Conservation (phyloP, 495 filamentous ascomycete species). For the Penicillium lividum region DNA sequence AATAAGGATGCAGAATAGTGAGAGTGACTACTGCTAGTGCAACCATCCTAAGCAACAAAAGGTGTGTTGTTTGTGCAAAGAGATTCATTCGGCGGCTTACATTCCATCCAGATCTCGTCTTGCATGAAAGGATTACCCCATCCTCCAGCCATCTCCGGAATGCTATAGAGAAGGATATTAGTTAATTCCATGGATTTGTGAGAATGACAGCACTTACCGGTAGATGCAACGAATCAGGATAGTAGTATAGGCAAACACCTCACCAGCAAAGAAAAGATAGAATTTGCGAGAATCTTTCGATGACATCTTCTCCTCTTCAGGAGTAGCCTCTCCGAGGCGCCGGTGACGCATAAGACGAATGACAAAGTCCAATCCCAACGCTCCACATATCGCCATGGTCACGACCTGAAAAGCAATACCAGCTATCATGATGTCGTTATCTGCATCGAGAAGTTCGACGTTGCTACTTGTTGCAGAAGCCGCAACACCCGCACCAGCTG, state of each 20-base stretch:
- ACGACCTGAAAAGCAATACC: conserved; percentile 70
- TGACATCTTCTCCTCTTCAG: conserved; percentile 19
- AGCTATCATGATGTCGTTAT: conserved; percentile 66
- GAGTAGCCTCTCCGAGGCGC: conserved; percentile 27
- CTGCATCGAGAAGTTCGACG: conserved; percentile 26
- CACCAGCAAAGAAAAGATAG: conserved; percentile 49
- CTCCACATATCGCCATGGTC: conserved; percentile 59
- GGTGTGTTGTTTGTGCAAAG: too few relatives aligned
- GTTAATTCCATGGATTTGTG: not conserved
- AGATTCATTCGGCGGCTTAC: conserved; percentile 39
- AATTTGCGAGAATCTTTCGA: conserved; percentile 37
- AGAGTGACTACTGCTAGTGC: not conserved
- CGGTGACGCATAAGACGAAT: conserved; percentile 37
- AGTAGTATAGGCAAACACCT: conserved; percentile 56
- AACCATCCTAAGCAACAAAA: not conserved
- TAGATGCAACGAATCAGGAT: conserved; percentile 68
- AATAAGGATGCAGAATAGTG: not conserved
- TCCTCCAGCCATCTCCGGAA: conserved; percentile 66
- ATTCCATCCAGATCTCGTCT: conserved; percentile 61
- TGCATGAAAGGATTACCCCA: conserved; percentile 70
- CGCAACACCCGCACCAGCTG: conserved; percentile 63
- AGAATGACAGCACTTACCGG: conserved; percentile 39
- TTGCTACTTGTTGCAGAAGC: conserved; percentile 29
- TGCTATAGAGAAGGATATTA: conserved; percentile 28
- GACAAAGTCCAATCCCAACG: conserved; percentile 50